Conservation (phyloP, 2,329 filamentous ascomycete genomes). For the Claviceps sp. region DNA sequence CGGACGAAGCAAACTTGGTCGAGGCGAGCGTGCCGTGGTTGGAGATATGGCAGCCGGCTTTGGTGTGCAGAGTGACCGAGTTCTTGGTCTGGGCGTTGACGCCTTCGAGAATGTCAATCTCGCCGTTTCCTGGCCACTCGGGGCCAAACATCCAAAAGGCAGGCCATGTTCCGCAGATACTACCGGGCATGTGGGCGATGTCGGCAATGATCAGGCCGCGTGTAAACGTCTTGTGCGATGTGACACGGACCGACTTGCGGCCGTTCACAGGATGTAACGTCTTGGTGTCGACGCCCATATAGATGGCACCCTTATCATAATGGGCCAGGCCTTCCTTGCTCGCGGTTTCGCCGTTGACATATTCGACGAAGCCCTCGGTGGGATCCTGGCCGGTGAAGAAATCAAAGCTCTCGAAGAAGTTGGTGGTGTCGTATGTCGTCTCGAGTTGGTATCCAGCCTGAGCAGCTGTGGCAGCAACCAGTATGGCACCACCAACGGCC, state of each 20-base stretch:
- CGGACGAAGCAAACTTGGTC: slow-evolving; percentile 28
- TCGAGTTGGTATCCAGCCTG: slow-evolving; percentile 29
- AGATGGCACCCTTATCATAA: slow-evolving; percentile 40
- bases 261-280: slow-evolving; percentile 43
- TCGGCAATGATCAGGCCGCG: slow-evolving; percentile 61
- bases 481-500: slow-evolving; percentile 15
- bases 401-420: slow-evolving; percentile 43
- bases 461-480: slow-evolving; percentile 14
- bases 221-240: slow-evolving; percentile 52
- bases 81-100: slow-evolving; percentile 50
- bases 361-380: slow-evolving; percentile 62
- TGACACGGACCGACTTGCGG: slow-evolving; percentile 56
- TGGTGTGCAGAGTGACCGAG: slow-evolving; percentile 56
- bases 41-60: slow-evolving; percentile 42
- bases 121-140: slow-evolving; percentile 57
- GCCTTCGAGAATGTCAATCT: slow-evolving; percentile 73
- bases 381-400: slow-evolving; percentile 51
- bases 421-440: slow-evolving; percentile 34
- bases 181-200: slow-evolving; percentile 62
- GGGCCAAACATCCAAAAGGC: slow-evolving; percentile 57
- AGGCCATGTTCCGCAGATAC: slow-evolving; percentile 61
- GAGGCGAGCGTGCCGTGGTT: slow-evolving; percentile 33
- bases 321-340: slow-evolving; percentile 44
- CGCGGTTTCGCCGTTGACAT: slow-evolving; percentile 47
- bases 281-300: slow-evolving; percentile 55